Evolutionary conservation across 805 yeast genomes (phyloP).

Genomic region (Saccharomycopsis fibuligera): DNA sequence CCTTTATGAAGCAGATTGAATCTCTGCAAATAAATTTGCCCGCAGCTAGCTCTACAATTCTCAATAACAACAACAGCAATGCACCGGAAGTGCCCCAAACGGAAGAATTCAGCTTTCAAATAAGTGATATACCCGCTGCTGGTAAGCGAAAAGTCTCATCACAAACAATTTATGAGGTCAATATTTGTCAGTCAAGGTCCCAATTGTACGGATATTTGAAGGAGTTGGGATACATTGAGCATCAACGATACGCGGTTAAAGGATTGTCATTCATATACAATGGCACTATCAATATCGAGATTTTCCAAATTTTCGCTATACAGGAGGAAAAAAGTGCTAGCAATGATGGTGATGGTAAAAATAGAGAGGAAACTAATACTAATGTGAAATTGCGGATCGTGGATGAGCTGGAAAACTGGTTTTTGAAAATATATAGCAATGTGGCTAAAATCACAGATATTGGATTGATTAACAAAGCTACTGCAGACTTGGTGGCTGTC

Average conservation of each 20-base stretch:
- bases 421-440: constrained; percentile 63
- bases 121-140: constrained; percentile 70
- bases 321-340: constrained; percentile 23
- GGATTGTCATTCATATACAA: constrained; percentile 61
- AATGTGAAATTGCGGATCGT: constrained; percentile 29
- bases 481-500: constrained; percentile 52
- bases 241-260: constrained; percentile 52
- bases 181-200: constrained; percentile 28
- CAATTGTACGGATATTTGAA: constrained; percentile 37
- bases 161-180: constrained; percentile 60
- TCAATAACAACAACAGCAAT: not conserved
- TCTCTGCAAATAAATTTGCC: not conserved
- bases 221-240: constrained; percentile 65
- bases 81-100: not conserved
- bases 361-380: constrained; percentile 17
- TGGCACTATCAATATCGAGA: constrained; percentile 49
- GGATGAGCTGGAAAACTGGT: constrained; percentile 47
- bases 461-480: constrained; percentile 60
- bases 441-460: constrained; percentile 70
- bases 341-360: constrained; percentile 27
- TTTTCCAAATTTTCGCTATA: constrained; percentile 37
- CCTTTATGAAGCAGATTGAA: constrained; percentile 2
- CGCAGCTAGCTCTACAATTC: not conserved
- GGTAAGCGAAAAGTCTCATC: constrained; percentile 57
- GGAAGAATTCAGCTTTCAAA: constrained; percentile 53